These are phyloP conservation scores for Cytospora piceae DNA, from an alignment of 2,329 filamentous ascomycete species.

Conservation along the genomic window DNA sequence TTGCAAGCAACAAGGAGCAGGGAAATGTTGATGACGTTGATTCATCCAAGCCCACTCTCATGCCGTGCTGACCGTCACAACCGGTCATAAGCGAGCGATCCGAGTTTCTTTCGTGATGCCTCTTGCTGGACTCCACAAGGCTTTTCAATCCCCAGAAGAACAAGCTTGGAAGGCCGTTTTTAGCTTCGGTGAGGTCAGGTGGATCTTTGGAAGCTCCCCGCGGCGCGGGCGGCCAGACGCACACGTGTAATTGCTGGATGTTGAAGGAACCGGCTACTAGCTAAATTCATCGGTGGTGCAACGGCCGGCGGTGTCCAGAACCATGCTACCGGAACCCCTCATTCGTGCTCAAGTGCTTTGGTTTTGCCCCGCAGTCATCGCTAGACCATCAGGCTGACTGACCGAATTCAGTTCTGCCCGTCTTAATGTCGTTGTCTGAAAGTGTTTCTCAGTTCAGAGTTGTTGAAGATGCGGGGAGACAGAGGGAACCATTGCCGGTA, in stretches of 20 bases:
- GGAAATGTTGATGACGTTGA: slow-evolving; percentile 14
- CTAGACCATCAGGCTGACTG: neutral
- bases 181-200: slow-evolving; percentile 19
- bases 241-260: slow-evolving; percentile 13
- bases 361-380: slow-evolving; percentile 17
- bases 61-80: slow-evolving; percentile 25
- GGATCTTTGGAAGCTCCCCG: neutral
- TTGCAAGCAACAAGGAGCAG: slow-evolving; percentile 11
- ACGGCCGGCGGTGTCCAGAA: slow-evolving; percentile 21
- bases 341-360: slow-evolving; percentile 16
- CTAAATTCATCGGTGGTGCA: slow-evolving; percentile 14
- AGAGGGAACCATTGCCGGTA: neutral
- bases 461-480: neutral
- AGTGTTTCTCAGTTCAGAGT: neutral
- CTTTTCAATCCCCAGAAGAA: slow-evolving; percentile 27
- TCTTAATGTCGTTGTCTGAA: neutral
- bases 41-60: slow-evolving; percentile 20
- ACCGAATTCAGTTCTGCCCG: neutral
- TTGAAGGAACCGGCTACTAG: slow-evolving; percentile 12
- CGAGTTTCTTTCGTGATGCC: slow-evolving; percentile 32
- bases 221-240: slow-evolving; percentile 14
- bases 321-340: slow-evolving; percentile 23
- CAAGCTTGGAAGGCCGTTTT: slow-evolving; percentile 23
- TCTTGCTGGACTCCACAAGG: slow-evolving; percentile 28
- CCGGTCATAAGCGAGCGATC: slow-evolving; percentile 31